Evolutionary conservation across 306 rosid species (phyloP), one percentile per base, ranked within the genome.

Genomic region (Cucurbita maxima): DNA sequence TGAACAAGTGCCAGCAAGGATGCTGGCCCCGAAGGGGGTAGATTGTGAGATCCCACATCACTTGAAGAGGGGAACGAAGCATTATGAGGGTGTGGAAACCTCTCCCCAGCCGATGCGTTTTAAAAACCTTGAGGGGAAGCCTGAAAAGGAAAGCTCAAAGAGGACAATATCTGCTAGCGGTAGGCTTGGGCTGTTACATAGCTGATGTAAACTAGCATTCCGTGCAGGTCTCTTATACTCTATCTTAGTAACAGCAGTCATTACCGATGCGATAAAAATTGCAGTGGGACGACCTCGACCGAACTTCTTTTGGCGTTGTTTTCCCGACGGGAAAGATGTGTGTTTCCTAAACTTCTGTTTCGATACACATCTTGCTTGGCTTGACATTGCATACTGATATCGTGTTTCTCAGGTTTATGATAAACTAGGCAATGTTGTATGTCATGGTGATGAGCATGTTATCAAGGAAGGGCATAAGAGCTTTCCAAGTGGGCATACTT

Each of bases 271-370:
- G 7, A 83, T 92, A 73, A 92, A 92, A 84, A 62, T 85, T 80
- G 96, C 89, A 47, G 98, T 92, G 10, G 96, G 96, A 34, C 90
- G 98, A 59, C 98, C 98, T 68, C 96, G 98, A 69, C 98, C 98
- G 0, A 90, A 92, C 84, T 92, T 92, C 86, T 92, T 92, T 64
- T 92, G 96, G 98, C 89, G 96, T 55, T 92, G 98, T 83, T 92
- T 92, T 77, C 98, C 98, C 6, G 96, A 92, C 78, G 98, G 98
- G 82, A 92, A 89, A 77, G 96, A 86, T 79, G 98, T 92, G 84
- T 50, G 88, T 81, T 81, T 72, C 75, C 66, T 47, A 3, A 50
- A 41, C 1, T 37, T 74, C 10, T 16, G 34, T n/a, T 34, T 72
- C 4, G 18, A 53, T 53, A 52, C 22, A 30, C 16, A 64, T 16